Evolutionary conservation across 176 grass and related monocot species (phyloP).

Genomic region (Dendrocalamus sinicus): DNA sequence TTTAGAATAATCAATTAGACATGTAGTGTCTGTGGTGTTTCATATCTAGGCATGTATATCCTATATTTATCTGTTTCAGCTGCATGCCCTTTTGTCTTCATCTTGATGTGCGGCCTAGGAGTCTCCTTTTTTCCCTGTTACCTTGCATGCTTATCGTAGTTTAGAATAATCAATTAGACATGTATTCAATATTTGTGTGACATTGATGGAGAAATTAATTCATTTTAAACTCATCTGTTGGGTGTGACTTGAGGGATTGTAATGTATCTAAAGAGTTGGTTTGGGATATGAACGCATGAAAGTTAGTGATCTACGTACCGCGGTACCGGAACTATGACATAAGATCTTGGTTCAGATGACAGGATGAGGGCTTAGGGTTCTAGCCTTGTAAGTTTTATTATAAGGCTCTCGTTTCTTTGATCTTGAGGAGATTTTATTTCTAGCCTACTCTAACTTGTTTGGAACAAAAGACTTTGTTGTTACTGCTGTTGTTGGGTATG

Average conservation of each 20-base stretch:
- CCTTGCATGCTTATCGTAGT: not conserved
- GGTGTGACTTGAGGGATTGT: not conserved
- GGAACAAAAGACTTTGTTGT: no score
- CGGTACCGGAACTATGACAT: no score
- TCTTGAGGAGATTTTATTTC: no score
- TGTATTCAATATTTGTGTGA: not conserved
- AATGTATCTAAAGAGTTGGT: no score
- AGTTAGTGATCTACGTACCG: no score
- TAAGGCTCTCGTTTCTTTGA: no score
- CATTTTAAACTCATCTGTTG: not conserved
- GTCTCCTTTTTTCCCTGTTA: not conserved
- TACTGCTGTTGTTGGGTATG: not conserved
- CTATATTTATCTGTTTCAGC: conserved; percentile 2
- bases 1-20: not conserved
- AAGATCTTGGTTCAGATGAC: no score
- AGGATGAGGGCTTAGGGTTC: no score
- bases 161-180: not conserved
- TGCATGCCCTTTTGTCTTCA: not conserved
- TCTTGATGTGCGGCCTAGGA: not conserved
- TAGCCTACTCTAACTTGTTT: no score
- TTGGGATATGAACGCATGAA: no score
- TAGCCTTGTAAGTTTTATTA: no score
- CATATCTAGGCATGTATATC: not conserved
- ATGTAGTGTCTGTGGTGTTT: not conserved
- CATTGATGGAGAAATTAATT: conserved; percentile 5